Conservation (phyloP, 305 asterid species). For the Rubia tinctorum region DNA sequence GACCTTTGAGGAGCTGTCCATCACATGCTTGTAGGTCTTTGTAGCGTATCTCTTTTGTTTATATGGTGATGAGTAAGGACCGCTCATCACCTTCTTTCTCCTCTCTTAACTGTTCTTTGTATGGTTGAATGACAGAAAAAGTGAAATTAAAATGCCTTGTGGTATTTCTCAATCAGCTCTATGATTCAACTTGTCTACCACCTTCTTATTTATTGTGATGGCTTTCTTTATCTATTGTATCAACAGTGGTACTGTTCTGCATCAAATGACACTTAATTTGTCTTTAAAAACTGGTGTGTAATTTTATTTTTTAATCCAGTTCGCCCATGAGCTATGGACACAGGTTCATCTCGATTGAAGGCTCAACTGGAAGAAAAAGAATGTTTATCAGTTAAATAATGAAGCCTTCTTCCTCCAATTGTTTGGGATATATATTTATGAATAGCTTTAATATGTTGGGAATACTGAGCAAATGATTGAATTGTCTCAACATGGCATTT, state of each 20-base stretch:
- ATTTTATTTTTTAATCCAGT: background rate
- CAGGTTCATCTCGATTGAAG: background rate
- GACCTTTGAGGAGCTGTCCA: slow-evolving; percentile 20
- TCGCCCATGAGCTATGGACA: background rate
- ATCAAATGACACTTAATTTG: background rate
- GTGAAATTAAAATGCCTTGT: background rate
- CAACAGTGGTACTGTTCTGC: background rate
- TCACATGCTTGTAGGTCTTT: slow-evolving; percentile 30
- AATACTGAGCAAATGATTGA: no score
- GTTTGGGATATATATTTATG: no score
- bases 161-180: background rate
- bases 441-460: no score
- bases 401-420: no score
- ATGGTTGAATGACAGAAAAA: slow-evolving; percentile 22
- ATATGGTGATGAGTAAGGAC: slow-evolving; percentile 15
- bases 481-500: no score
- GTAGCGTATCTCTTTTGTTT: slow-evolving; percentile 21
- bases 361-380: background rate
- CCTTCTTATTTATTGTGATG: background rate
- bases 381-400: background rate
- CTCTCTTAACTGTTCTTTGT: slow-evolving; percentile 25
- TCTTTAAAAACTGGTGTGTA: background rate
- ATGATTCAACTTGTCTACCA: background rate
- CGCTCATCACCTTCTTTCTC: slow-evolving; percentile 17
- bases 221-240: background rate